Base-by-base conservation (phyloP, 768 basidiomycete genomes). In the Boletus barrowsii region DNA sequence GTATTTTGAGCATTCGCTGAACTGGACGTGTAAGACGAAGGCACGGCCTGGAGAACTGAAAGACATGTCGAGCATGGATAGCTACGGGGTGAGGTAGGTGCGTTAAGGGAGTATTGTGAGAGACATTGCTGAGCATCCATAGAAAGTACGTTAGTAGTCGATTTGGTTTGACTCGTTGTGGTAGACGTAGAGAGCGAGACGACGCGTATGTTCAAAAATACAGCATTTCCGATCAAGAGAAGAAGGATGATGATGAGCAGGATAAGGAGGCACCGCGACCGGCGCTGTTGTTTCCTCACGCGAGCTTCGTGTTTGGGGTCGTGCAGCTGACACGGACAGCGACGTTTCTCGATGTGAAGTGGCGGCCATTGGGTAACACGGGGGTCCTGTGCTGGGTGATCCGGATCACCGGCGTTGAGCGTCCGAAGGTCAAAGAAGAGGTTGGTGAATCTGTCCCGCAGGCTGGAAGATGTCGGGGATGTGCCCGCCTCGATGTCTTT, bases 31-130 rank as follows among this genome's bases (percentile, higher is more conserved):
- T 67, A 70, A n/a, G 72, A 62, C 29, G 55, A 66, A 5, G 79
- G 72, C 17, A 79, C 68, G 9, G 65, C 64, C 54, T 72, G 70
- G 6, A 81, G 62, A 33, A 69, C 58, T 0, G 80, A 62, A 18
- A 79, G 69, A 58, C 79, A 81, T 7, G 72, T 69, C 37, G 72
- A 70, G 57, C 79, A 81, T 13, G 79, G 78, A 57, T 80, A 81
- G 6, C 60, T 56, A n/a, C 62, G 54, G 2, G 79, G 77, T 45
- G 73, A 66, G 2, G 71, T 63, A 1, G 79, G 73, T 2, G 79
- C 81, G 40, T 79, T 71, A 42, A 80, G 60, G 15, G 64, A 72
- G 60, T 72, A 81, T 55, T 81, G 72, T 15, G 73, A 72, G 41
- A 81, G 60, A 60, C 79, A 81, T 60, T 76, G 72, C 55, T 74